phyloP scores from a whole-genome alignment of 1,139 yeast species.

The Taphrina sp. region DNA sequence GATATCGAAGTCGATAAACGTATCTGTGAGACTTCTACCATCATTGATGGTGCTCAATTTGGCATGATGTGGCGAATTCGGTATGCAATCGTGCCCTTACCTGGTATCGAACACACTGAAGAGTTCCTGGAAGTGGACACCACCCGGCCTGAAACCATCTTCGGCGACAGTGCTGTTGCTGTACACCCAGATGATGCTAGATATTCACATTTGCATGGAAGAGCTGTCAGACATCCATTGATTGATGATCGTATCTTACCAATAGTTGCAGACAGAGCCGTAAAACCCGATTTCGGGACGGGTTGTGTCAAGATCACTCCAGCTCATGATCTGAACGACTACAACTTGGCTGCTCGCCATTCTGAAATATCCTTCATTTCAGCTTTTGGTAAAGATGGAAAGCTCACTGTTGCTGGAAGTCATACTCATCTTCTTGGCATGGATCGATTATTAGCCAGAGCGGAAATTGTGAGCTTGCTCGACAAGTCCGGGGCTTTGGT shows the following conservation, averaged over 20 bases:
- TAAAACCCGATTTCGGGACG: conserved; percentile 34
- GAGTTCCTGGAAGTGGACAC: conserved; percentile 31
- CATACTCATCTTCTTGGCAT: conserved; percentile 21
- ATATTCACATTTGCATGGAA: conserved; percentile 18
- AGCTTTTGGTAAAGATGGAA: conserved; percentile 29
- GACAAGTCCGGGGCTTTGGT: conserved; percentile 8
- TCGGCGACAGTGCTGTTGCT: conserved; percentile 35
- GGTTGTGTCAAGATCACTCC: conserved; percentile 36
- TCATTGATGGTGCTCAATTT: conserved; percentile 23
- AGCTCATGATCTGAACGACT: conserved; percentile 35
- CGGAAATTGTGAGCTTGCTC: conserved; percentile 6
- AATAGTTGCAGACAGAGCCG: conserved; percentile 32
- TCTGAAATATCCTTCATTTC: conserved; percentile 1
- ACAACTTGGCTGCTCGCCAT: conserved; percentile 31
- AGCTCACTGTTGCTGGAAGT: conserved; percentile 11
- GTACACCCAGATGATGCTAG: conserved; percentile 31
- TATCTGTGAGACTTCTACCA: conserved; percentile 7
- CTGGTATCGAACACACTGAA: not conserved
- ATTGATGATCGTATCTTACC: conserved; percentile 13
- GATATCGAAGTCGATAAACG: conserved; percentile 34
- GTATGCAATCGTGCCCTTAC: conserved; percentile 14
- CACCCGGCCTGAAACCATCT: conserved; percentile 35
- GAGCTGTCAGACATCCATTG: conserved; percentile 31
- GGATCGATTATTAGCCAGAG: conserved; percentile 32
- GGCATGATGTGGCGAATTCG: conserved; percentile 33